Evolutionary conservation across 2,329 filamentous ascomycete genomes (phyloP), one percentile per base, ranked within the genome.

Genomic region (Pseudocercospora ulei): DNA sequence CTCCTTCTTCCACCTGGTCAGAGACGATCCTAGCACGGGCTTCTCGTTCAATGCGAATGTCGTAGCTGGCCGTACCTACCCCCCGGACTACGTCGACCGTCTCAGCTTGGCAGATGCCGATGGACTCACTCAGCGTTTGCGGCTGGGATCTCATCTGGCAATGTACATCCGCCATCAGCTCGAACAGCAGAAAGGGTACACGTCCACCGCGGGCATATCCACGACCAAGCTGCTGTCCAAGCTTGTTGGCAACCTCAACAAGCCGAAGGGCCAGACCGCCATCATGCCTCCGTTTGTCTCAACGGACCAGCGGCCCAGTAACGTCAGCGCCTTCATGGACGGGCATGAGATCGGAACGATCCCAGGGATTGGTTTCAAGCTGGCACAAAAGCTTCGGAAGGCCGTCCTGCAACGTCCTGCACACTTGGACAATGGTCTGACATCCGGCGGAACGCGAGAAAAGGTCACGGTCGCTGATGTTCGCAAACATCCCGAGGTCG

Each of bases 211-310:
- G 26, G 88, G 88, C 3, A 76, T 96, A 13, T 80, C 86, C 2
- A 92, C 84, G 0, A 88, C 80, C 55, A 96, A 96, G 61, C 62
- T 88, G 3, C 68, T 94, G 7, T 77, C 82, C 42, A 96, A 96
- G 61, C 70, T 96, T 8, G 82, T 78, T 6, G 88, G 88, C 7
- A 82, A 76, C 58, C 67, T 80, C 42, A 76, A 95, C 58, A 96
- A 96, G 63, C 88, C 88, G 1, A 78, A 79, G 42, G 80, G 76
- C 44, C 90, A 96, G 61, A 96, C 88, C 0, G 85, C 82, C 0
- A 65, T 96, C 5, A 62, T 93, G 27, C 77, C 81, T 3, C 74
- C 80, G 1, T 43, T 38, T 4, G 17, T 11, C 4, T 18, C n/a
- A 9, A 8, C 24, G 5, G 31, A 36, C 6, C 39, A 40, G 7